Percentiles rank a stretch among this genome's conserved stretches.
Evolutionary conservation across 768 basidiomycete genomes (phyloP).

Genomic region (Trametes gibbosa): DNA sequence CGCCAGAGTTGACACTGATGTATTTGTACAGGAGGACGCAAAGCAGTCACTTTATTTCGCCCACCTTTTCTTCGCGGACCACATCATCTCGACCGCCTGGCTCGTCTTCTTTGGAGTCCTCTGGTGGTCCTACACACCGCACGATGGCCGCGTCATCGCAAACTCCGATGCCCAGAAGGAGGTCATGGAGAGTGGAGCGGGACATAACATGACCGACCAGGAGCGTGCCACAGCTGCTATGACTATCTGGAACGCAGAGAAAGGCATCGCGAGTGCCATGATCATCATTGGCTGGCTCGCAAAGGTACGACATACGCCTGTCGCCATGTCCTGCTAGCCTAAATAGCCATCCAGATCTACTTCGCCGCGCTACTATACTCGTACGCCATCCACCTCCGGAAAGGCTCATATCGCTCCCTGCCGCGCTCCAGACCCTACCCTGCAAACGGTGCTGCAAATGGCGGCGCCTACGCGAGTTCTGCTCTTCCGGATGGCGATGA

Average conservation of each 20-base stretch:
- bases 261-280: slow-evolving; percentile 72
- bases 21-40: slow-evolving; percentile 71
- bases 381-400: slow-evolving; percentile 88
- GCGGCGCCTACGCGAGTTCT: slow-evolving; percentile 5
- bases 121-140: slow-evolving; percentile 92
- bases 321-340: not conserved
- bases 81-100: slow-evolving; percentile 86
- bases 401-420: slow-evolving; percentile 84
- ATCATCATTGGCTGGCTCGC: slow-evolving; percentile 81
- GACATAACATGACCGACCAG: slow-evolving; percentile 54
- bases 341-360: slow-evolving; percentile 61
- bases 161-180: slow-evolving; percentile 89
- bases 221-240: slow-evolving; percentile 73
- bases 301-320: slow-evolving; percentile 57
- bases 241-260: slow-evolving; percentile 88
- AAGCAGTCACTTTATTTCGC: slow-evolving; percentile 84
- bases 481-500: slow-evolving; percentile 46
- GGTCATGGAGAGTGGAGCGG: slow-evolving; percentile 61
- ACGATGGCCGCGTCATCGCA: slow-evolving; percentile 78
- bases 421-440: slow-evolving; percentile 39
- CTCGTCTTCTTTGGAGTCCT: slow-evolving; percentile 86
- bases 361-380: slow-evolving; percentile 90
- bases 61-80: slow-evolving; percentile 90
- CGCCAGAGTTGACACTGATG: slow-evolving; percentile 5
- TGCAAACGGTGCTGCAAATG: slow-evolving; percentile 16